Evolutionary conservation across 2,329 filamentous ascomycete genomes (phyloP).

Genomic region (Colletotrichum gloeosporioides): DNA sequence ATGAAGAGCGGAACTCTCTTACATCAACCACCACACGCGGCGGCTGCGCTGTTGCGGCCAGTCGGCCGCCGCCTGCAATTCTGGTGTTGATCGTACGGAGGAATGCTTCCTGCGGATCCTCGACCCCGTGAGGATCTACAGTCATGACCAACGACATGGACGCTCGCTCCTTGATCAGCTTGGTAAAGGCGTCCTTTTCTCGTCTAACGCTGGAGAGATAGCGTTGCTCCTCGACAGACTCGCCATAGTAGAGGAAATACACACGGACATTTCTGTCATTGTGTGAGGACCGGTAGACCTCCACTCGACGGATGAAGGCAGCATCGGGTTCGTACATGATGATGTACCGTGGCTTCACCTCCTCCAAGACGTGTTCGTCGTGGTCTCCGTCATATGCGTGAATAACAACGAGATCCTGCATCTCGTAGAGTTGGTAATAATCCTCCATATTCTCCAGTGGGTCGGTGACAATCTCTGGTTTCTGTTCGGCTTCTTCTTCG

Average conservation of each 20-base stretch:
- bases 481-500: conserved; percentile 76
- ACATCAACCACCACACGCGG: conserved; percentile 94
- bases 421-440: conserved; percentile 89
- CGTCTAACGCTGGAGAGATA: conserved; percentile 89
- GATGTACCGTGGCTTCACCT: conserved; percentile 90
- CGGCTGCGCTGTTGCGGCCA: conserved; percentile 83
- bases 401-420: conserved; percentile 85
- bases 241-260: conserved; percentile 96
- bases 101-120: conserved; percentile 90
- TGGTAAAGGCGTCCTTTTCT: conserved; percentile 96
- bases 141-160: conserved; percentile 91
- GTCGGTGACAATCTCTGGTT: conserved; percentile 76
- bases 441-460: conserved; percentile 90
- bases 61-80: conserved; percentile 89
- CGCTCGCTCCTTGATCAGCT: conserved; percentile 91
- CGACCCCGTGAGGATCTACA: conserved; percentile 68
- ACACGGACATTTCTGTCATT: conserved; percentile 87
- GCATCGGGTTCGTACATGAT: conserved; percentile 99
- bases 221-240: conserved; percentile 93
- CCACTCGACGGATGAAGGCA: conserved; percentile 90
- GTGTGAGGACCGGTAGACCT: conserved; percentile 96
- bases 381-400: conserved; percentile 96
- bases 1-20: conserved; percentile 90
- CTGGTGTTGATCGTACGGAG: conserved; percentile 95
- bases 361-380: conserved; percentile 95